phyloP scores from a whole-genome alignment of 345 rosid genomes.

The Rhodamnia rubescens region DNA sequence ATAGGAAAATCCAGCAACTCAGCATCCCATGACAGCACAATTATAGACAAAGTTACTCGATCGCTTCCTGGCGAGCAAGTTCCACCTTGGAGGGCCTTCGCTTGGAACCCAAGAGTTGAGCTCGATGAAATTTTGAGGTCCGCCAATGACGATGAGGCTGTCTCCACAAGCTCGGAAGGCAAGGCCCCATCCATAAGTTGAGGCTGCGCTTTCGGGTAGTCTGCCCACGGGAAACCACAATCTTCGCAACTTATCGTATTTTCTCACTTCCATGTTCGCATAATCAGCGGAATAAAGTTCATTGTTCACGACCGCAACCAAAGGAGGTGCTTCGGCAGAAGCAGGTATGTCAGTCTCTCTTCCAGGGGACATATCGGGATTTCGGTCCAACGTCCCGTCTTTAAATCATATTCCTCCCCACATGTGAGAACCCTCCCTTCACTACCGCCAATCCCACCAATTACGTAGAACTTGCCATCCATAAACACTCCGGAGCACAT shows the following conservation, averaged over 20 bases:
- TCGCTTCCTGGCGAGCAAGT: conserved; percentile 58
- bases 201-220: conserved; percentile 32
- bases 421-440: conserved; percentile 22
- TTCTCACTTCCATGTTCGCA: conserved; percentile 26
- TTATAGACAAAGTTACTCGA: conserved; percentile 82
- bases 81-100: conserved; percentile 68
- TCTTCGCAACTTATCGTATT: conserved; percentile 20
- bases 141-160: conserved; percentile 31
- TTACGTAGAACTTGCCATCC: conserved; percentile 34
- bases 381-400: conserved; percentile 23
- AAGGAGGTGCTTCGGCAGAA: conserved; percentile 32
- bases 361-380: conserved; percentile 30
- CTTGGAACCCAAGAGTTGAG: conserved; percentile 79
- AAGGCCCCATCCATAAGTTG: conserved; percentile 42
- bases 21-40: conserved; percentile 97
- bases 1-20: background rate
- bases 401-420: conserved; percentile 31
- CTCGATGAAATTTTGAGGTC: conserved; percentile 34
- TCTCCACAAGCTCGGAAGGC: conserved; percentile 42
- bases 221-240: conserved; percentile 21
- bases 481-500: conserved; percentile 39
- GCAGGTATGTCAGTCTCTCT: conserved; percentile 20
- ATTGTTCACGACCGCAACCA: conserved; percentile 29
- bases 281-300: conserved; percentile 32
- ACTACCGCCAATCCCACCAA: conserved; percentile 29